Base-by-base conservation (phyloP, 1,139 yeast species). In the Scheffersomyces quercinus region DNA sequence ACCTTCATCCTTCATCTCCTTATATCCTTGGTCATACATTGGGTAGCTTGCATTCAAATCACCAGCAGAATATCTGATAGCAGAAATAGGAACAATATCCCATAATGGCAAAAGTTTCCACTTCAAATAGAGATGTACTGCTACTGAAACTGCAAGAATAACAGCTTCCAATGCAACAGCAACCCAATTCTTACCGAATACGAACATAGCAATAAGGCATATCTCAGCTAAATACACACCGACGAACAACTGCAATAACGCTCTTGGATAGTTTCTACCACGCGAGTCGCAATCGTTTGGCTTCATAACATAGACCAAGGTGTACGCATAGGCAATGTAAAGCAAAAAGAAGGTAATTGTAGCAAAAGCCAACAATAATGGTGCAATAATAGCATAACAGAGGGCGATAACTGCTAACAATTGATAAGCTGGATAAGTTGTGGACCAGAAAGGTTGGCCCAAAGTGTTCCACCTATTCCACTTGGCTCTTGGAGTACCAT, bases 71-170 rank as follows among this genome's bases (percentile, higher is more conserved):
- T 77, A 75, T 49, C 73, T 72, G 49, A 86, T 73, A 4, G 88
- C 89, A 43, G 88, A 81, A 41, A 95, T 77, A 49, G 97, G 93
- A 40, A 86, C 88, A 33, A 76, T 71, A 54, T 80, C 88, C 55
- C 82, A 68, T 46, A 85, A 64, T 36, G 88, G 83, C 42, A 81
- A 73, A 60, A 84, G 84, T 49, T 63, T 76, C 61, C 75, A 62
- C 61, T 81, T 81, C 60, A 81, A 68, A 60, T 74, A 83, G 29
- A 84, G 40, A 55, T 83, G 88, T 40, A 76, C 67, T 39, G 69
- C 65, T 16, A 75, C 82, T 9, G 89, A 82, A 36, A 68, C 73
- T 15, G 61, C 75, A 29, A 83, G 53, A 39, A 73, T 65, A 13
- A 82, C 72, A 38, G 70, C 82, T 62, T 83, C 88, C 47, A 85